Conservation (phyloP, 768 basidiomycete genomes). For the Lyophyllum atratum region DNA sequence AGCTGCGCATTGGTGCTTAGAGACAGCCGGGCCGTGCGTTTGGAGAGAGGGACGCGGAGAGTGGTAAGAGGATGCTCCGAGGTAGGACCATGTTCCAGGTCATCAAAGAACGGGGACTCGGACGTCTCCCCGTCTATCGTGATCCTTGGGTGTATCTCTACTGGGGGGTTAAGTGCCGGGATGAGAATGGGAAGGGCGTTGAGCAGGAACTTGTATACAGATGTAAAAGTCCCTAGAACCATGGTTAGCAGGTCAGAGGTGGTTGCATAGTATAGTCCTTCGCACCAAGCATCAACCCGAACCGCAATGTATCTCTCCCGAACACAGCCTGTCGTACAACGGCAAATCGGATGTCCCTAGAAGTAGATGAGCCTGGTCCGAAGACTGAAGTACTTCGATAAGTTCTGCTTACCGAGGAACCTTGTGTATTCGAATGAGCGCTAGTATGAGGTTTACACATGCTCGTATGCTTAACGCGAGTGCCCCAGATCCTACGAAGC, state of each 20-base stretch:
- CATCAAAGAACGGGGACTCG: conserved; percentile 17
- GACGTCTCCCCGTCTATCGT: conserved; percentile 29
- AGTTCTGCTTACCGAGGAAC: conserved; percentile 62
- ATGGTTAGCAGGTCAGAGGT: not conserved
- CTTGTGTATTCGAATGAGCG: conserved; percentile 69
- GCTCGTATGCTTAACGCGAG: conserved; percentile 84
- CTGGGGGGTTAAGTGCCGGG: conserved; percentile 41
- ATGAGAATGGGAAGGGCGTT: conserved; percentile 77
- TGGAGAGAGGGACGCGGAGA: conserved; percentile 29
- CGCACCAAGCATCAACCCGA: conserved; percentile 85
- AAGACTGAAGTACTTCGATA: not conserved
- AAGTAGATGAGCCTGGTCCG: not conserved
- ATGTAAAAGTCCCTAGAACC: conserved; percentile 66
- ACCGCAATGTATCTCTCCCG: conserved; percentile 79
- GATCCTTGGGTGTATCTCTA: conserved; percentile 23
- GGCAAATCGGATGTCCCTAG: conserved; percentile 62
- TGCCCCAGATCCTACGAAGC: conserved; percentile 66
- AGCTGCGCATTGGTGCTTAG: conserved; percentile 65
- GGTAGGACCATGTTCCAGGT: conserved; percentile 19
- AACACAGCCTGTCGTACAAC: conserved; percentile 83
- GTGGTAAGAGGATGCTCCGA: conserved; percentile 26
- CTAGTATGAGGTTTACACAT: conserved; percentile 78
- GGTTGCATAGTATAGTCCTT: not conserved
- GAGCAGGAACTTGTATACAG: conserved; percentile 77
- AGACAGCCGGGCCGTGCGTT: conserved; percentile 55